phyloP scores from a whole-genome alignment of 495 filamentous ascomycete genomes.

The Aspergillus bridgeri region DNA sequence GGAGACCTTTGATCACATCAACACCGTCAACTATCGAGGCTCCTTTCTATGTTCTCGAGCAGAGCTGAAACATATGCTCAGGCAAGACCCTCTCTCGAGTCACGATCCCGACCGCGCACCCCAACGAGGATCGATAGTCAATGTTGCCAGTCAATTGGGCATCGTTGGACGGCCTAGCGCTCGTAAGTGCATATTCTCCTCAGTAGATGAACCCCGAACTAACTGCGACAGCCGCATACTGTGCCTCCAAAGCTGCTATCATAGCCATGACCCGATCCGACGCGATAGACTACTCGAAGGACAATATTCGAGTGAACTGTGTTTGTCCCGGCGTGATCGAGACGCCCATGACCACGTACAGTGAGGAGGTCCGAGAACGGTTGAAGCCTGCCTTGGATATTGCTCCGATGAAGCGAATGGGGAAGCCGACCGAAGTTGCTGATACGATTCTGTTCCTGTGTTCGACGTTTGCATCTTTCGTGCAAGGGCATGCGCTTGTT shows the following conservation, averaged over 20 bases:
- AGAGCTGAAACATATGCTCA: constrained; percentile 45
- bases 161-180: constrained; percentile 46
- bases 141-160: constrained; percentile 54
- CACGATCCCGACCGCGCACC: constrained; percentile 31
- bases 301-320: constrained; percentile 50
- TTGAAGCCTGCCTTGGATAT: constrained; percentile 38
- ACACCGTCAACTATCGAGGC: constrained; percentile 50
- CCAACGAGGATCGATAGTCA: constrained; percentile 46
- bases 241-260: constrained; percentile 45
- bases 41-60: constrained; percentile 50
- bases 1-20: constrained; percentile 47
- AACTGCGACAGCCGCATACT: constrained; percentile 39
- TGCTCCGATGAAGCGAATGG: constrained; percentile 51
- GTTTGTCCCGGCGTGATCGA: constrained; percentile 52
- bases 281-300: constrained; percentile 49
- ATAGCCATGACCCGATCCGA: constrained; percentile 46
- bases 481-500: constrained; percentile 49
- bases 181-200: constrained; percentile 29
- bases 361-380: constrained; percentile 32
- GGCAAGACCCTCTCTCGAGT: constrained; percentile 42
- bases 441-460: constrained; percentile 50
- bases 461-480: constrained; percentile 45
- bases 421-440: constrained; percentile 46
- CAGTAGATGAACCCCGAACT: background rate
- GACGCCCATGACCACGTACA: constrained; percentile 44